Percentiles rank a stretch among this genome's conserved stretches.
Conservation (phyloP, 208 protist genomes). For the Trypanosoma avium region DNA sequence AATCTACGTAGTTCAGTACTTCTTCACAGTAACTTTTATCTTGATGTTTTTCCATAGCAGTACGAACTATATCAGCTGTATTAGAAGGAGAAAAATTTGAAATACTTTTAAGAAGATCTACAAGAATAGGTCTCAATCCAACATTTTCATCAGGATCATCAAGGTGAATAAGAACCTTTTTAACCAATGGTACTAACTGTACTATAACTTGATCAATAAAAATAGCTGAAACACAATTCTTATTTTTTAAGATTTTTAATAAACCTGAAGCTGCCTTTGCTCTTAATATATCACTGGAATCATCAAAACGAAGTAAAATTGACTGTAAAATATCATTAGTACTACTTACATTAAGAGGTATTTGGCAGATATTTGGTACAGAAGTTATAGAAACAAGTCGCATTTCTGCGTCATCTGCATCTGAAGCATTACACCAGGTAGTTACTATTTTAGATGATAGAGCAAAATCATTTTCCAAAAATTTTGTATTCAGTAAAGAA, state of each 20-base stretch:
- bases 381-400: constrained; percentile 74
- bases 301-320: constrained; percentile 77
- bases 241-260: constrained; percentile 25
- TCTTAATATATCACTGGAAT: constrained; percentile 70
- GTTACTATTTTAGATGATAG: constrained; percentile 51
- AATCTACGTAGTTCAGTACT: constrained; percentile 44
- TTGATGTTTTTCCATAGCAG: constrained; percentile 47
- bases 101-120: constrained; percentile 45
- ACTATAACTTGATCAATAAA: constrained; percentile 58
- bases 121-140: constrained; percentile 47
- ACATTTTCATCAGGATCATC: constrained; percentile 79
- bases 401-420: constrained; percentile 87
- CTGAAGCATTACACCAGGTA: constrained; percentile 69
- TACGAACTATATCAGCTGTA: constrained; percentile 55
- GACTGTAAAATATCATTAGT: constrained; percentile 77
- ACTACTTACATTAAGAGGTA: constrained; percentile 53
- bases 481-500: constrained; percentile 16
- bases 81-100: constrained; percentile 55
- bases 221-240: constrained; percentile 23
- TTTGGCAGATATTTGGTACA: constrained; percentile 41
- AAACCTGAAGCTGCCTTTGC: constrained; percentile 48
- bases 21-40: constrained; percentile 47
- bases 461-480: constrained; percentile 36
- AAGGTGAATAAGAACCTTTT: constrained; percentile 83
- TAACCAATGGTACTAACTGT: constrained; percentile 64